Base-by-base conservation (phyloP, 2,329 filamentous ascomycete genomes). In the Trichoderma koningiopsis region DNA sequence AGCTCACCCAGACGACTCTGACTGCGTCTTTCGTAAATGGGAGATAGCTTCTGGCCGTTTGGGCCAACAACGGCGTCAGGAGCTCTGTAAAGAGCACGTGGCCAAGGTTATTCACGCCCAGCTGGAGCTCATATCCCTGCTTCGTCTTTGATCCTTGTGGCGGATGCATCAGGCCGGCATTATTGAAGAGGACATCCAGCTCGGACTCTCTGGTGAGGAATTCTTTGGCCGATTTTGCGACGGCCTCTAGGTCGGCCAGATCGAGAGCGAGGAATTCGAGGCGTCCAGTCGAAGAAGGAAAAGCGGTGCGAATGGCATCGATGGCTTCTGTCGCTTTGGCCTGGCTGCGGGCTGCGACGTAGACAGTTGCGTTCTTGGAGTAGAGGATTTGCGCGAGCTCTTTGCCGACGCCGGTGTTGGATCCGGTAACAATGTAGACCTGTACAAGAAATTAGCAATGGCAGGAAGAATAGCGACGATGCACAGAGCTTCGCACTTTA, bases 341-440 rank as follows among this genome's bases (percentile, higher is more conserved):
- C n/a, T 79, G 72, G 1, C 80, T 82, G 22, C 86, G 84, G 0
- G 82, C 82, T 4, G 85, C 84, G 47, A 88, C 75, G 74, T 88
- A 88, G 43, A 89, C 83, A 3, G 79, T 86, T 31, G 80, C 86
- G 58, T 86, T 84, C 19, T 80, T 81, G 5, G 77, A 73, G 75
- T 88, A 89, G 19, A 89, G 79, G 7, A 88, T 83, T 43, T 81
- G 80, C 40, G 79, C 78, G 8, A 88, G 79, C 69, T 87, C 84
- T 60, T 83, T 81, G 5, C 86, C 86, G 3, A 87, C 79, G 80
- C 79, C 78, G 0, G 74, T 75, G 58, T 78, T 78, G 31, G 77
- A 73, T 27, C 78, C 78, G 1, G 78, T 88, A 5, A 89, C 82
- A 65, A 89, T 82, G 76, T 81, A 83, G 27, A 87, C 83, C 79